phyloP scores from a whole-genome alignment of 208 protist genomes.

The Balamuthia mandrillaris region DNA sequence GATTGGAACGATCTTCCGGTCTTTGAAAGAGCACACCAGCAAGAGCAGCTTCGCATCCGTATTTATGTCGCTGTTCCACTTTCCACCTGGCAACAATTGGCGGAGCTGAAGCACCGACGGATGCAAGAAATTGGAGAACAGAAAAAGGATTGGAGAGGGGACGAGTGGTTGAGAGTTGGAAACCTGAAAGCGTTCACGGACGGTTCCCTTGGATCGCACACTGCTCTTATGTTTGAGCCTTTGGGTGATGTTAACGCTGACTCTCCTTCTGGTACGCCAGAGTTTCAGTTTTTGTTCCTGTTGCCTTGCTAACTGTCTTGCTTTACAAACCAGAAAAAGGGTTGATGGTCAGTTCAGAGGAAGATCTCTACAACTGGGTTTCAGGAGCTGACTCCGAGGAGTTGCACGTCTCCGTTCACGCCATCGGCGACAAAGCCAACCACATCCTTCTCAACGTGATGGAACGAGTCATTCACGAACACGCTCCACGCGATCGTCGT shows the following conservation, averaged over 20 bases:
- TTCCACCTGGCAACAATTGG: not conserved
- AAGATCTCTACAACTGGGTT: not conserved
- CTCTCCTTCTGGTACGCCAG: too few relatives aligned
- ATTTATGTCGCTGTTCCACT: conserved; percentile 4
- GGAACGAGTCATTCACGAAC: not conserved
- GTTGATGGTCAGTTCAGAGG: not conserved
- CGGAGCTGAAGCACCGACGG: not conserved
- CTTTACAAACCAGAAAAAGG: not conserved
- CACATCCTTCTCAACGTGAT: not conserved
- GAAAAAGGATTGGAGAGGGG: not conserved
- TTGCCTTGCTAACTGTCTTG: not conserved
- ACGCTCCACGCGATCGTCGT: conserved; percentile 14
- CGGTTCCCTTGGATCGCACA: conserved; percentile 39
- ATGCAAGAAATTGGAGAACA: not conserved
- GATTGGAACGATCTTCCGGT: conserved; percentile 30
- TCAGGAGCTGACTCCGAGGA: not conserved
- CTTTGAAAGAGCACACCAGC: not conserved
- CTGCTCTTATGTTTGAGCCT: conserved; percentile 33
- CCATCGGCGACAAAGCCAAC: conserved; percentile 32
- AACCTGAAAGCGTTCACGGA: conserved; percentile 31
- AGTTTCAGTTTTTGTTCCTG: too few relatives aligned
- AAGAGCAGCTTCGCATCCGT: not conserved
- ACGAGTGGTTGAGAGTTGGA: conserved; percentile 31
- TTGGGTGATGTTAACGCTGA: not conserved
- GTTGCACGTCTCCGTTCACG: conserved; percentile 33